Base-by-base conservation (phyloP, 208 protist species). In the Leishmania braziliensis region DNA sequence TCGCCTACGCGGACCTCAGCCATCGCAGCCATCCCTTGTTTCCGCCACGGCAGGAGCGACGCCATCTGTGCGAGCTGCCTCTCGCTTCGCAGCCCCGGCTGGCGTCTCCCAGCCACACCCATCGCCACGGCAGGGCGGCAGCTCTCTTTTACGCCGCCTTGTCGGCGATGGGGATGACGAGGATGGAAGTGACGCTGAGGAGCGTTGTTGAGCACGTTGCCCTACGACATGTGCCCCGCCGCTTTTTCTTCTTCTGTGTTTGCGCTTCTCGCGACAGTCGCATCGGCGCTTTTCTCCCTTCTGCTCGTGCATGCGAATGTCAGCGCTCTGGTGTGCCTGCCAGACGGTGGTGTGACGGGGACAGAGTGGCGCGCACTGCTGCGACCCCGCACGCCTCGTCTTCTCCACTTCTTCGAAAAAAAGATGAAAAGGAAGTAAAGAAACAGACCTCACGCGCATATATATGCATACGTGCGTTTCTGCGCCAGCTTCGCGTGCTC, bases 91-190 rank as follows among this genome's bases (percentile, higher is more conserved):
- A 73, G 3, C 46, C 26, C 46, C 46, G 46, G 23, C n/a, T 12
- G n/a, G 39, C 69, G 43, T 51, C 72, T 76, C 72, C 12, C 48
- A 39, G n/a, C 1, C 51, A 62, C 23, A 39, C 50, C 29, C 51
- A 16, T 39, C 72, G 16, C 72, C 72, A 62, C 54, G 23, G 74
- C 26, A 23, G 20, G 33, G 39, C 12, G 36, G n/a, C 74, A 65
- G 74, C 74, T 46, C 36, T 26, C 56, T 77, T 58, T 26, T 77
- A 36, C 56, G 74, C 0, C 74, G 56, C 1, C 81, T 84, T 39
- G 69, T 65, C 12, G 76, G 46, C 26, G 76, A 72, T 6, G 81
- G 78, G 10, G 76, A 84, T 20, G 81, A 80, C 53, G 81, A 80
- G 3, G 65, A 66, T 8, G 36, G 5, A 5, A 26, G 9, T 48